Base-by-base conservation (phyloP, 2,329 filamentous ascomycete genomes). In the Monosporascus sp. region DNA sequence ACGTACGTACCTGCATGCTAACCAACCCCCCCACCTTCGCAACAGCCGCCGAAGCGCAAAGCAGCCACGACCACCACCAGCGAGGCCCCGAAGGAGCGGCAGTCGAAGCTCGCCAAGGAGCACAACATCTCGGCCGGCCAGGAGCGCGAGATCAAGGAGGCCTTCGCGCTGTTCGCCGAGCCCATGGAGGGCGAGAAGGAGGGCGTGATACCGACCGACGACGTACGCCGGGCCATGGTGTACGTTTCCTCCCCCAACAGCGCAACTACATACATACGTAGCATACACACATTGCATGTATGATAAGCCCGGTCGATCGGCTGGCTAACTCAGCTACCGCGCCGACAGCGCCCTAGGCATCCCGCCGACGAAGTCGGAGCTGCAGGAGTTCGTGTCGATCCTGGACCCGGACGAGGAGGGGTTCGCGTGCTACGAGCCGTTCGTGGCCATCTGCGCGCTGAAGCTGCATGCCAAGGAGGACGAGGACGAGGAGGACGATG, bases 71-170 rank as follows among this genome's bases (percentile, higher is more conserved):
- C 66, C 55, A 51, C 67, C 7, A 24, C n/a, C 41, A 27, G 14
- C 24, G 43, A 27, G 22, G 53, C 67, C 14, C 64, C 74, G 35
- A 70, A 67, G 55, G 73, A 77, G 52, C 87, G 88, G 58, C 85
- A 84, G 65, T 96, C 92, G 55, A 95, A 91, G 70, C 89, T 97
- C 63, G 93, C 93, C 31, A 93, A 92, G 73, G 91, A 96, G 67
- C 86, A 97, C 79, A 87, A 91, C 70, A 84, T 97, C 66, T 87
- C 84, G 16, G 87, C 86, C 41, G 84, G 87, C 59, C 88, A 97
- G 72, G 93, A 97, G 73, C 80, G 82, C 61, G 91, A 97, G 73
- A 96, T 99, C 67, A 86, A 84, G 64, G 92, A 97, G 71, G 92
- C 92, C 16, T 97, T 94, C 70, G 78, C 82, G 22, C 80, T 97